A percentile compares a stretch with the other conserved stretches of the same genome.
Evolutionary conservation across 2,329 filamentous ascomycete genomes (phyloP).

Genomic region (Capronia coronata): DNA sequence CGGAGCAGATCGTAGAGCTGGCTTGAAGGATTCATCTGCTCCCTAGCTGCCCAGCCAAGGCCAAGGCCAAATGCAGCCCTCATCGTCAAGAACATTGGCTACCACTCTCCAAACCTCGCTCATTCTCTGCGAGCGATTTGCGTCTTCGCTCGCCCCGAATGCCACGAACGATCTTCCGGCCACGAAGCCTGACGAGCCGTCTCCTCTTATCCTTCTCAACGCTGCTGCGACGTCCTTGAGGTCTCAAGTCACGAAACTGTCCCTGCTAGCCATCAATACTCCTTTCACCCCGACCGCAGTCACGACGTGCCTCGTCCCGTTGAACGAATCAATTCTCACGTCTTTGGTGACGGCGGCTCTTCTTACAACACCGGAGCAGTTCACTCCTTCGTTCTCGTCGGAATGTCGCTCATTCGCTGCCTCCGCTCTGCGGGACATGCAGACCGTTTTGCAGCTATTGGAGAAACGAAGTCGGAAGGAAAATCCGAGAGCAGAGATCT

Average conservation of each 20-base stretch:
- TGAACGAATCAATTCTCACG: conserved; percentile 67
- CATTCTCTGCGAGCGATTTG: conserved; percentile 19
- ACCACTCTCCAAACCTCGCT: conserved; percentile 24
- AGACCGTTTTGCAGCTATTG: conserved; percentile 55
- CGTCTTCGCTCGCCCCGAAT: conserved; percentile 17
- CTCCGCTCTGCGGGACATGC: conserved; percentile 58
- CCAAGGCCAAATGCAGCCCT: neutral
- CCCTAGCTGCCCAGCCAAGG: no score
- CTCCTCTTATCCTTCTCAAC: conserved; percentile 59
- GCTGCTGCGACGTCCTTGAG: conserved; percentile 67
- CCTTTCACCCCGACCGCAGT: conserved; percentile 79
- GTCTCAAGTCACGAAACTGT: conserved; percentile 81
- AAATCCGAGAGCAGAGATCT: conserved; percentile 24
- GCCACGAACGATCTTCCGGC: conserved; percentile 11
- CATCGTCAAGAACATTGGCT: neutral
- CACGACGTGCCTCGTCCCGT: conserved; percentile 60
- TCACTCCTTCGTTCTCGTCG: conserved; percentile 56
- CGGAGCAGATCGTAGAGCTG: no score
- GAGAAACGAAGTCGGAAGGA: conserved; percentile 39
- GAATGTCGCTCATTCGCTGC: conserved; percentile 58
- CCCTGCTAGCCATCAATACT: conserved; percentile 75
- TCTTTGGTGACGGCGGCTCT: conserved; percentile 66
- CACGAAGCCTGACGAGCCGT: conserved; percentile 26
- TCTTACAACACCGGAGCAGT: conserved; percentile 54
- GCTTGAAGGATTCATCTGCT: no score